phyloP scores from a whole-genome alignment of 2,329 filamentous ascomycete species.

The Cercospora berteroae region DNA sequence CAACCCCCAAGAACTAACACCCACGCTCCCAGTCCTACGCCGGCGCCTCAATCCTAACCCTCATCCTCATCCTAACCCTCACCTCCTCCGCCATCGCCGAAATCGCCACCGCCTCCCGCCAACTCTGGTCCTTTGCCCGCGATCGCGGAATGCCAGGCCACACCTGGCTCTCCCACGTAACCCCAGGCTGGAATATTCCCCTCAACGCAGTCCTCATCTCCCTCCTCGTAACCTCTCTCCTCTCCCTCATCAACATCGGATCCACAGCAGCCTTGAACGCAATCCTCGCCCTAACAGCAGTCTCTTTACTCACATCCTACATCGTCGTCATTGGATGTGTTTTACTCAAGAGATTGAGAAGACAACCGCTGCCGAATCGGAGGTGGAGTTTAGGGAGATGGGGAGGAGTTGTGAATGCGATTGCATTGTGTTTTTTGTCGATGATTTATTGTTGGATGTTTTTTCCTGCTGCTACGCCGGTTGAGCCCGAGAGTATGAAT shows the following conservation, averaged over 20 bases:
- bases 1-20: neutral
- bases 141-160: slow-evolving; percentile 37
- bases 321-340: neutral
- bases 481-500: slow-evolving; percentile 46
- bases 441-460: slow-evolving; percentile 14
- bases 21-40: neutral
- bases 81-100: slow-evolving; percentile 21
- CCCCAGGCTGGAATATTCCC: slow-evolving; percentile 9
- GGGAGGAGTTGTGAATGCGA: slow-evolving; percentile 13
- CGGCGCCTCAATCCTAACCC: slow-evolving; percentile 35
- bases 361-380: neutral
- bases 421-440: slow-evolving; percentile 9
- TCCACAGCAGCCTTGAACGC: slow-evolving; percentile 53
- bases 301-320: slow-evolving; percentile 26
- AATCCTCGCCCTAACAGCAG: slow-evolving; percentile 43
- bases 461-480: slow-evolving; percentile 27
- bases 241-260: slow-evolving; percentile 53
- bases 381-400: neutral
- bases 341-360: neutral
- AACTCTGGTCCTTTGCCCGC: slow-evolving; percentile 39
- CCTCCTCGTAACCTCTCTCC: slow-evolving; percentile 28
- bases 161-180: neutral
- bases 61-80: slow-evolving; percentile 35
- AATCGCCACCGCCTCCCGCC: slow-evolving; percentile 38
- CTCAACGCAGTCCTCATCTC: slow-evolving; percentile 16